These are phyloP conservation scores for Salix exigua DNA, from an alignment of 345 rosid species.

Conservation along the genomic window DNA sequence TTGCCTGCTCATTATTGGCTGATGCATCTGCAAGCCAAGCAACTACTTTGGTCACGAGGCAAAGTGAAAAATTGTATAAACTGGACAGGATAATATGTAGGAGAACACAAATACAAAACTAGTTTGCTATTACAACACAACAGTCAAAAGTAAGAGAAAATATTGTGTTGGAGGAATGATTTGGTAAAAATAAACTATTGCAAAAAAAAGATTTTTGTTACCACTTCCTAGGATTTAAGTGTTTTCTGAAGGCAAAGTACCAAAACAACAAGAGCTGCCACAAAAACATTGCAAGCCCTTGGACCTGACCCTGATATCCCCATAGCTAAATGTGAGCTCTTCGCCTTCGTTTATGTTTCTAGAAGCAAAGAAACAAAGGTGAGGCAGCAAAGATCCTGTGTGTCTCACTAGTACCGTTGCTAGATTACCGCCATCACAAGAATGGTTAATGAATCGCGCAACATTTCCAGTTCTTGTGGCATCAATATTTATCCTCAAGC, in stretches of 20 bases:
- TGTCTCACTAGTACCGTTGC: slow-evolving; percentile 55
- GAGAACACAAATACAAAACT: no score
- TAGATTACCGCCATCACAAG: slow-evolving; percentile 85
- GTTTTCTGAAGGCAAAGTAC: slow-evolving; percentile 66
- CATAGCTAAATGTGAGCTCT: slow-evolving; percentile 81
- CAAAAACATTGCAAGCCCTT: slow-evolving; percentile 63
- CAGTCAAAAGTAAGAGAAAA: no score
- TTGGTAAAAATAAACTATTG: no score
- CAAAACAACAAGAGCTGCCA: slow-evolving; percentile 60
- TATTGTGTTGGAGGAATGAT: not conserved
- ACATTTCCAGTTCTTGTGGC: slow-evolving; percentile 76
- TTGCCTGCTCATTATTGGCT: not conserved
- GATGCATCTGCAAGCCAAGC: not conserved
- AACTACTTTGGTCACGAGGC: not conserved
- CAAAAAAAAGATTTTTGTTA: not conserved
- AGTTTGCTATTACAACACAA: no score
- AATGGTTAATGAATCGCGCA: slow-evolving; percentile 82
- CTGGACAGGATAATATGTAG: not conserved
- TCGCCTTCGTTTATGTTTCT: slow-evolving; percentile 55
- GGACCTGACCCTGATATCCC: slow-evolving; percentile 47
- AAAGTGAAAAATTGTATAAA: not conserved
- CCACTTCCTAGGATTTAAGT: slow-evolving; percentile 34
- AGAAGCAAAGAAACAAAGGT: slow-evolving; percentile 77
- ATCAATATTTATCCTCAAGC: slow-evolving; percentile 77
- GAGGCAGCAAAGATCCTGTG: slow-evolving; percentile 61